A percentile compares a stretch with the other conserved stretches of the same genome.
Evolutionary conservation across 1,284 basidiomycete genomes (phyloP).

Genomic region (Chondrostereum purpureum): DNA sequence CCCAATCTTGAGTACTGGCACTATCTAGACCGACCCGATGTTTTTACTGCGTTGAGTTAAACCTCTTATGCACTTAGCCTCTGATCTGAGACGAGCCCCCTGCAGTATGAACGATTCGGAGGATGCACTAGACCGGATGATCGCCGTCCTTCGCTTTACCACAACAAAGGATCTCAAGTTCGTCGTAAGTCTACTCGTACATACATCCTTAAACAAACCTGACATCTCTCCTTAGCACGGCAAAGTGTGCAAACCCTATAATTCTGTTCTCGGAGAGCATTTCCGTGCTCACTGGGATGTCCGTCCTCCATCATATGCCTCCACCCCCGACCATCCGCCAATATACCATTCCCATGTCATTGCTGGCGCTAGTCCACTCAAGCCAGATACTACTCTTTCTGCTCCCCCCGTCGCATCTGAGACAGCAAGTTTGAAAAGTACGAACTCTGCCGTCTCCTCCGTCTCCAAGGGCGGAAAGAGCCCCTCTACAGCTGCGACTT

Average conservation of each 20-base stretch:
- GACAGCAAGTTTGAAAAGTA: constrained; percentile 50
- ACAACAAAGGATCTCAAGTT: constrained; percentile 97
- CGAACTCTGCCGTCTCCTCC: constrained; percentile 48
- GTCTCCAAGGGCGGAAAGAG: constrained; percentile 41
- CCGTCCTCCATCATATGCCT: constrained; percentile 49
- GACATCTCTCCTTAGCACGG: constrained; percentile 50
- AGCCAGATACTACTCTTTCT: constrained; percentile 20
- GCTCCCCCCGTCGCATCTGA: constrained; percentile 33
- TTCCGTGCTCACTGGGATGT: constrained; percentile 87
- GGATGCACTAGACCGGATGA: constrained; percentile 89
- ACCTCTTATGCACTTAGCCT: constrained; percentile 1
- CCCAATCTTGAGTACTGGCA: constrained; percentile 96
- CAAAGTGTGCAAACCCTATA: constrained; percentile 93
- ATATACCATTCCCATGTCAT: constrained; percentile 40
- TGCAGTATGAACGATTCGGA: constrained; percentile 82
- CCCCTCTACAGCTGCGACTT: constrained; percentile 54
- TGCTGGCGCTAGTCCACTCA: constrained; percentile 22
- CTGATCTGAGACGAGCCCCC: constrained; percentile 6
- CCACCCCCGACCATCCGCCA: constrained; percentile 40
- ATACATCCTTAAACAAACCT: no score
- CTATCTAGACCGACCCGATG: constrained; percentile 89
- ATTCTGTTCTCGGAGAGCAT: constrained; percentile 89
- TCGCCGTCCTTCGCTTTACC: constrained; percentile 82
- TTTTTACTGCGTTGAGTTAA: constrained; percentile 78
- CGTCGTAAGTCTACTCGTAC: constrained; percentile 47